phyloP scores from a whole-genome alignment of 2,329 filamentous ascomycete genomes.

The Monosporascus sp. region DNA sequence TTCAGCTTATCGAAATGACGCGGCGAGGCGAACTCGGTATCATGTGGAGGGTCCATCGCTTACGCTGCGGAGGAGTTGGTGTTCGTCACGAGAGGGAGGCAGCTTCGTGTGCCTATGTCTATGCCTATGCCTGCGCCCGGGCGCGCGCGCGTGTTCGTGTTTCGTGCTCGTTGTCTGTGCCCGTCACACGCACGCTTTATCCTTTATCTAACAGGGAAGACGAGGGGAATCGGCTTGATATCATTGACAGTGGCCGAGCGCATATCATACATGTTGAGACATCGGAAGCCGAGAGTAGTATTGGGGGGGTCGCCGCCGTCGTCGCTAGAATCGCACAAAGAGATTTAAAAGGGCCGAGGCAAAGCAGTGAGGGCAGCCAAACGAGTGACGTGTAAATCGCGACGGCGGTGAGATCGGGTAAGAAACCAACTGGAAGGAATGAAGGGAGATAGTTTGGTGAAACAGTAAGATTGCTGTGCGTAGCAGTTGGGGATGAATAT shows the following conservation, averaged over 20 bases:
- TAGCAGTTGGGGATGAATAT: too few species aligned
- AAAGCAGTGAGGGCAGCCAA: neutral
- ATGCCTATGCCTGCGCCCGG: too few species aligned
- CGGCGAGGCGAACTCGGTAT: slow-evolving; percentile 62
- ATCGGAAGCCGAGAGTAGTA: slow-evolving; percentile 12
- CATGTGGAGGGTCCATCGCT: slow-evolving; percentile 56
- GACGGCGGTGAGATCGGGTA: too few species aligned
- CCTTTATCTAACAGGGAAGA: slow-evolving; percentile 21
- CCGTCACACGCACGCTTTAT: slow-evolving; percentile 17
- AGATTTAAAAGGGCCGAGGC: neutral
- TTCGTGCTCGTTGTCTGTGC: neutral
- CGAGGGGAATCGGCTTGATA: slow-evolving; percentile 17
- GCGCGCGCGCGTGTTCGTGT: neutral
- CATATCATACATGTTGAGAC: slow-evolving; percentile 28
- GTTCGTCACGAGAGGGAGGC: slow-evolving; percentile 1
- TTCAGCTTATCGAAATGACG: slow-evolving; percentile 58
- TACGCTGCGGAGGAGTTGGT: slow-evolving; percentile 6
- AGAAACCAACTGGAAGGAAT: too few species aligned
- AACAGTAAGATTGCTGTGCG: too few species aligned
- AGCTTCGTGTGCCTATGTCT: too few species aligned
- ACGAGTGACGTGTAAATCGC: neutral
- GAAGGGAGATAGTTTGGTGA: too few species aligned
- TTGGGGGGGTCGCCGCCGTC: slow-evolving; percentile 3
- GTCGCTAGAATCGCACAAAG: slow-evolving; percentile 1
- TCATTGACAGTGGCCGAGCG: slow-evolving; percentile 17